phyloP scores from a whole-genome alignment of 2,329 filamentous ascomycete genomes.

The Dactylellina sp. region DNA sequence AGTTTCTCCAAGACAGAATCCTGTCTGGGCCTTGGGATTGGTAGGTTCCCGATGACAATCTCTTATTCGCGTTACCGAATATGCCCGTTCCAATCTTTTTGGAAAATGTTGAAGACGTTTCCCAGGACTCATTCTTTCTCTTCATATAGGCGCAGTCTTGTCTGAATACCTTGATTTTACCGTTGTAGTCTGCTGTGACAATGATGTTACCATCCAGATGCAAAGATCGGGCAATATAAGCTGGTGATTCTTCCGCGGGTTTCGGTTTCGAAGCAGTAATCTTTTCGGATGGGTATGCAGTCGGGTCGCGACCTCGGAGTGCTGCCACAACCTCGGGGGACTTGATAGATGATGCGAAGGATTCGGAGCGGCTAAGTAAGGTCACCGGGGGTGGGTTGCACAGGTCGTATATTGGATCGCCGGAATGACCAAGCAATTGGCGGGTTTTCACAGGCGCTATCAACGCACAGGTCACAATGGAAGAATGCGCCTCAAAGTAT shows the following conservation, averaged over 20 bases:
- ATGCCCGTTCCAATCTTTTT: conserved; percentile 74
- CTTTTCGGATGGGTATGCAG: conserved; percentile 58
- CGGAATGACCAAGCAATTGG: conserved; percentile 80
- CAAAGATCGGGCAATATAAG: conserved; percentile 79
- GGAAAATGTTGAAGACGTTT: conserved; percentile 80
- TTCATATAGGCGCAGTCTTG: conserved; percentile 91
- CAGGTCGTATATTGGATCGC: conserved; percentile 93
- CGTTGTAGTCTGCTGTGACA: conserved; percentile 87
- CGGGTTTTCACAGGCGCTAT: conserved; percentile 84
- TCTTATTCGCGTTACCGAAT: conserved; percentile 63
- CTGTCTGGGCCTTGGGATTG: conserved; percentile 70
- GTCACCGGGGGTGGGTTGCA: conserved; percentile 94
- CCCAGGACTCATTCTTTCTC: conserved; percentile 80
- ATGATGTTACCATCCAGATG: conserved; percentile 90
- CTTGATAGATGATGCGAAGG: conserved; percentile 66
- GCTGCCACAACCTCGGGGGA: conserved; percentile 22
- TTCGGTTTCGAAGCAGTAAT: conserved; percentile 61
- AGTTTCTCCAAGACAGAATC: conserved; percentile 88
- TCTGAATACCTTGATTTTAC: conserved; percentile 91
- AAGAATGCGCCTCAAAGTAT: conserved; percentile 88
- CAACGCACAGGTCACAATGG: conserved; percentile 87
- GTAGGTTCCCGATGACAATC: conserved; percentile 60
- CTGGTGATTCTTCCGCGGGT: conserved; percentile 76
- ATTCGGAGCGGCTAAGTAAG: conserved; percentile 79
- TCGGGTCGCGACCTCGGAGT: conserved; percentile 35